Percentiles rank a stretch among this genome's conserved stretches.
These are phyloP conservation scores for Aspergillus asperescens DNA, from an alignment of 495 filamentous ascomycete species.

Conservation along the genomic window DNA sequence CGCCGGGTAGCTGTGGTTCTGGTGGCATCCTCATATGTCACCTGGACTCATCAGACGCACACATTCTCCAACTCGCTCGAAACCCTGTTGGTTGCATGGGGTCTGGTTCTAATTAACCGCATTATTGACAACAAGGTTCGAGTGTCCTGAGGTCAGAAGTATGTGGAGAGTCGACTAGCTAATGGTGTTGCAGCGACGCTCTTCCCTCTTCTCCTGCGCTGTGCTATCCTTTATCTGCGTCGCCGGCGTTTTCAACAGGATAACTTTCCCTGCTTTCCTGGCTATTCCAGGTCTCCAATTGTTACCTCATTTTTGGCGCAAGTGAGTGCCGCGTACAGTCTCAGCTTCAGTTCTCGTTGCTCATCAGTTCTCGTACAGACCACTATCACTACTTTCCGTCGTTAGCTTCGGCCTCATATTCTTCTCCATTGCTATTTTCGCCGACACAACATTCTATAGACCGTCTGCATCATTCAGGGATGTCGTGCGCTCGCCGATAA, in stretches of 20 bases:
- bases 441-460: slow-evolving; percentile 81
- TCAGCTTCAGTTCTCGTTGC: background rate
- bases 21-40: slow-evolving; percentile 93
- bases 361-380: slow-evolving; percentile 44
- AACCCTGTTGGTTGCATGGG: slow-evolving; percentile 86
- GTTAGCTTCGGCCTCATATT: slow-evolving; percentile 56
- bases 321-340: slow-evolving; percentile 45
- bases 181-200: slow-evolving; percentile 52
- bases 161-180: slow-evolving; percentile 10
- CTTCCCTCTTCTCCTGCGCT: slow-evolving; percentile 66
- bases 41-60: slow-evolving; percentile 98
- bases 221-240: slow-evolving; percentile 75
- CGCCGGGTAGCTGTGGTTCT: slow-evolving; percentile 68
- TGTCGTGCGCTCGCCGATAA: slow-evolving; percentile 54
- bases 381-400: slow-evolving; percentile 60
- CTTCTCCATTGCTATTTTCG: slow-evolving; percentile 62
- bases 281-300: slow-evolving; percentile 74
- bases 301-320: slow-evolving; percentile 76
- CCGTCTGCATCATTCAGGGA: slow-evolving; percentile 49
- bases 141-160: slow-evolving; percentile 1
- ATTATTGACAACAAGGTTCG: slow-evolving; percentile 70
- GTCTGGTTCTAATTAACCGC: slow-evolving; percentile 79
- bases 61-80: slow-evolving; percentile 98
- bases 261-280: slow-evolving; percentile 92
- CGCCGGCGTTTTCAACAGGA: slow-evolving; percentile 87